Base-by-base conservation (phyloP, 208 protist species). In the Trypanosomatidae sp. region DNA sequence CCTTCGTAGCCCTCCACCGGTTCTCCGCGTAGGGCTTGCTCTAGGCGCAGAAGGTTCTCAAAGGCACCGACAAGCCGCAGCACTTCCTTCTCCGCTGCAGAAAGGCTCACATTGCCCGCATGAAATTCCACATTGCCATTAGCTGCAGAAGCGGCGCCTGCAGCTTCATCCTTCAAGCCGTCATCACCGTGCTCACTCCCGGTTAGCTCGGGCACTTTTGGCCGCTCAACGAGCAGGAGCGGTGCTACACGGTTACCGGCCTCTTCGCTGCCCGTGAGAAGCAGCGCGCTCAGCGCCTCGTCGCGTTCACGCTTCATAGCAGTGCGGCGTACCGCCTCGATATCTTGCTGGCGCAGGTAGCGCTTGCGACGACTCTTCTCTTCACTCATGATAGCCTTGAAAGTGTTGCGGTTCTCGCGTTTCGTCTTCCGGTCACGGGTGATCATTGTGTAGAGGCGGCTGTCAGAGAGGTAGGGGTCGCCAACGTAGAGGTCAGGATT, bases 361-460 rank as follows among this genome's bases (percentile, higher is more conserved):
- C 85, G 86, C 68, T 85, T 80, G 36, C 87, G 81, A 12, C 87
- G 85, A 66, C 80, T 95, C 72, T 92, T 91, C 74, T 95, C 90
- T 75, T 89, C 87, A 74, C 84, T 94, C 86, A 91, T 89, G 66
- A 96, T 93, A 0, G 77, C 69, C 80, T 93, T 93, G 84, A 94
- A 91, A 36, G 88, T 65, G 3, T 93, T 84, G 10, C 86, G 87
- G 81, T 92, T 83, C 66, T 88, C 85, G 28, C 86, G 86, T 60
- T 95, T 96, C 33, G 78, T 90, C 64, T 91, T 83, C 69, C 87
- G 93, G 60, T 91, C 88, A 59, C 93, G 91, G 3, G 88, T 95
- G 79, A 97, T 97, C 91, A 95, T 96, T 8, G 89, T 95, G 84
- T 95, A 96, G 53, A 97, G 88, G 36, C 93, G 88, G 60, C 88